Conservation (phyloP, 23 red algal genomes). For the Gracilaria caudata region DNA sequence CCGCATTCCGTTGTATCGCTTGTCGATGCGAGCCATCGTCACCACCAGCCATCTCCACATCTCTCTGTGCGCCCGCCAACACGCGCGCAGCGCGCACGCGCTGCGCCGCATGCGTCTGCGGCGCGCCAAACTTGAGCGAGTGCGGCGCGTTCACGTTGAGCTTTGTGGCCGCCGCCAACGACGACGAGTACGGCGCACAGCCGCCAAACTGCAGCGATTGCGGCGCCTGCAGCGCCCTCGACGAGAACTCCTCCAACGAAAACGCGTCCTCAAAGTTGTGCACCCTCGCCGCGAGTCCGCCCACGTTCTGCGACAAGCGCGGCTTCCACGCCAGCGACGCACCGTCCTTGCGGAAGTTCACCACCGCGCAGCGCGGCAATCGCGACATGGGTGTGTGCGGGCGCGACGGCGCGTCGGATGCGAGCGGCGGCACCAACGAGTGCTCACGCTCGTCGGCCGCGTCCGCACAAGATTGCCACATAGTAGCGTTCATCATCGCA, state of each 20-base stretch:
- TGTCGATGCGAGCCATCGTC: too few species aligned
- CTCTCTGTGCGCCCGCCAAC: not conserved
- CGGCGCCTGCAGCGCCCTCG: slow-evolving; percentile 29
- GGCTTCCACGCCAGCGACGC: slow-evolving; percentile 38
- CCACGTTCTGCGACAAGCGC: slow-evolving; percentile 45
- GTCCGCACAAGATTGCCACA: too few species aligned
- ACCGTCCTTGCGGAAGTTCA: slow-evolving; percentile 58
- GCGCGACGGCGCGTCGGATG: not conserved
- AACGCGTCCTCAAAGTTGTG: slow-evolving; percentile 74
- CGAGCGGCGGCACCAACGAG: slow-evolving; percentile 4
- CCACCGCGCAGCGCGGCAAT: slow-evolving; percentile 64
- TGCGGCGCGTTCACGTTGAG: not conserved
- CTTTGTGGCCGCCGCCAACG: not conserved
- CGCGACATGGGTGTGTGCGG: slow-evolving; percentile 8
- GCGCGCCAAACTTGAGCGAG: too few species aligned
- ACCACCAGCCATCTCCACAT: not conserved
- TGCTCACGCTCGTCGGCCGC: not conserved
- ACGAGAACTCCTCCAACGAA: slow-evolving; percentile 67
- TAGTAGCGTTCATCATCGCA: too few species aligned
- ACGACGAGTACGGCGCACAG: not conserved
- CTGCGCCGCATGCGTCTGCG: not conserved
- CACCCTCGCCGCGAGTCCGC: slow-evolving; percentile 56
- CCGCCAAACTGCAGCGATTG: not conserved
- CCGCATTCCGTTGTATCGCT: too few species aligned
- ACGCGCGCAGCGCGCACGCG: not conserved